Base-by-base conservation (phyloP, 2,329 filamentous ascomycete genomes). In the Eurotiales sp. region DNA sequence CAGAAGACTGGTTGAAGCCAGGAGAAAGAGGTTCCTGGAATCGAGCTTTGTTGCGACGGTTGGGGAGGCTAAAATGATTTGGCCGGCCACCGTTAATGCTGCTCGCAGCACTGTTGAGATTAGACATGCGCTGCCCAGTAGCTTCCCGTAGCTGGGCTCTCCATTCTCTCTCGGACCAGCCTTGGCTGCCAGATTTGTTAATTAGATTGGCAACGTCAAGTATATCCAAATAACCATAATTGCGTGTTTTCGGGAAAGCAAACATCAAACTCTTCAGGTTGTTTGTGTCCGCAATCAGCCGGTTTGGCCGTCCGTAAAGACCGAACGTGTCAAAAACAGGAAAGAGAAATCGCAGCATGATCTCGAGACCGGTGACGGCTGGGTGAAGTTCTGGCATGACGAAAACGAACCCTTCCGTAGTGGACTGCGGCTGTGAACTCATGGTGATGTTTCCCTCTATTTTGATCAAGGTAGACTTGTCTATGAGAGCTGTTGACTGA, bases 221-320 rank as follows among this genome's bases (percentile, higher is more conserved):
- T 30, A 90, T 84, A 63, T 97, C 93, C 22, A 99, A 73, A 63
- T 97, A 97, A 0, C 92, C 91, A 62, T 95, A 95, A 57, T 88
- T 82, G 48, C 85, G 84, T 60, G 93, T 84, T 60, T 88, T 89
- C 0, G 93, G 92, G 85, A 99, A 95, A 5, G 91, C 93, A 68
- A 97, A 99, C 93, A 99, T 99, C 58, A 99, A 78, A 51, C 93
- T 95, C 41, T 90, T 83, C 3, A 88, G 78, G 69, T 97, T 91
- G 40, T 91, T 80, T 0, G 88, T 86, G 64, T 95, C 95, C 2
- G 93, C 90, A 29, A 96, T 85, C 40, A 99, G 77, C 55, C 89
- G 85, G 23, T 83, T 87, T 0, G 93, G 93, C 19, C 93, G 86
- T 23, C 93, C 93, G 61, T 99, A 99, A 1, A 99, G 77, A 34